Percentiles rank a stretch among this genome's conserved stretches.
Evolutionary conservation across 2,329 filamentous ascomycete genomes (phyloP).

Genomic region (Herpotrichia juniperi): DNA sequence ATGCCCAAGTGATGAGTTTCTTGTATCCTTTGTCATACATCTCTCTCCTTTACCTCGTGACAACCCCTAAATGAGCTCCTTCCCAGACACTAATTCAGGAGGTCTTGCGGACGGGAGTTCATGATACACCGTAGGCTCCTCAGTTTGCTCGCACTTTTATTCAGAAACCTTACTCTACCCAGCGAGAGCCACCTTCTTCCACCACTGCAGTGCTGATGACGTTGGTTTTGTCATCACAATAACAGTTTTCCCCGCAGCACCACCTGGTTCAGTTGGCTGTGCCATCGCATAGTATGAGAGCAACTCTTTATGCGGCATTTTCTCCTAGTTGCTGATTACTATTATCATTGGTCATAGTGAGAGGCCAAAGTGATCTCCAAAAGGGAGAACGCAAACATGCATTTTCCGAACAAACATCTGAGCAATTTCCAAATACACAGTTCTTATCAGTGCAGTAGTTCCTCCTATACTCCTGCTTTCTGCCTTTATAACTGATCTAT

Average conservation of each 20-base stretch:
- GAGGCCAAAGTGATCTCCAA: too few relatives aligned
- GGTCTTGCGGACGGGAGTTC: background rate
- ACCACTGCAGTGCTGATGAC: background rate
- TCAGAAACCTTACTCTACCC: background rate
- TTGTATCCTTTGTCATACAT: too few relatives aligned
- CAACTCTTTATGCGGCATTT: background rate
- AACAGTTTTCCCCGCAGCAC: background rate
- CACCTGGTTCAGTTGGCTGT: background rate
- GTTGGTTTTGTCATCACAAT: background rate
- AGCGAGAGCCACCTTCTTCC: background rate
- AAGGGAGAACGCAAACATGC: too few relatives aligned
- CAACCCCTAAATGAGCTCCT: background rate
- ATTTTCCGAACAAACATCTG: background rate
- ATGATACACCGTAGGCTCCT: background rate
- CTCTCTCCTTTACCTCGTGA: background rate
- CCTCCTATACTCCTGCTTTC: background rate
- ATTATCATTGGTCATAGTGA: too few relatives aligned
- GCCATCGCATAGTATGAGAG: background rate
- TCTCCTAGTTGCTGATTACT: background rate
- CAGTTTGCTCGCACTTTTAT: background rate
- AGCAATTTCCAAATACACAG: background rate
- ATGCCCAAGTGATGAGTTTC: too few relatives aligned
- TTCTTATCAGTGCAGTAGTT: background rate
- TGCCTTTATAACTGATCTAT: background rate
- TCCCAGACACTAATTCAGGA: background rate